These are phyloP conservation scores for Withania somnifera DNA, from an alignment of 305 asterid species.

Conservation along the genomic window DNA sequence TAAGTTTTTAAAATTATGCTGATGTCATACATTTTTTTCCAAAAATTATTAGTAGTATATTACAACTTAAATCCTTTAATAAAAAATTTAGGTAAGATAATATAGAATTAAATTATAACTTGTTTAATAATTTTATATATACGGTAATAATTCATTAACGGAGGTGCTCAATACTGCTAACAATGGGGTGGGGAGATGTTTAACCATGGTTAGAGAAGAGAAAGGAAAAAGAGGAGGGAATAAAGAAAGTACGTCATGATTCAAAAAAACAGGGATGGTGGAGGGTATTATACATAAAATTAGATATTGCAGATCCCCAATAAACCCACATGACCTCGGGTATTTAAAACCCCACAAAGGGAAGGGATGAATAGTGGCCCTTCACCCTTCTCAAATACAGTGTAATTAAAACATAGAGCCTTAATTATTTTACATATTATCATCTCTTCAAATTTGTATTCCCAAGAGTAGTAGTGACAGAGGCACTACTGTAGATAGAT, in stretches of 20 bases:
- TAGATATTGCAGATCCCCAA: conserved; percentile 53
- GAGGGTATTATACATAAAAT: background rate
- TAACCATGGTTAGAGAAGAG: conserved; percentile 1
- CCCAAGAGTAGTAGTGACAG: conserved; percentile 24
- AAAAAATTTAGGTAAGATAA: too few species aligned
- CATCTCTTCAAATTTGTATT: conserved; percentile 26
- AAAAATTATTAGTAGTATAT: too few species aligned
- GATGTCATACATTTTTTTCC: background rate
- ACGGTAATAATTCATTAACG: too few species aligned
- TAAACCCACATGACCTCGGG: conserved; percentile 19
- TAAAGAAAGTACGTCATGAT: background rate
- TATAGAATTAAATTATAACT: too few species aligned
- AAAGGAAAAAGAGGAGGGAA: background rate
- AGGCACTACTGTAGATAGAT: background rate
- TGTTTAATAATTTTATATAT: too few species aligned
- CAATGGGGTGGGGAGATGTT: too few species aligned
- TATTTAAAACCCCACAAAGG: conserved; percentile 14
- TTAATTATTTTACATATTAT: conserved; percentile 32
- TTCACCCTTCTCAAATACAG: background rate
- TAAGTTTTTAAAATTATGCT: background rate
- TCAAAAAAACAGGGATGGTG: background rate
- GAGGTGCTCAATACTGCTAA: too few species aligned
- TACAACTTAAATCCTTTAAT: too few species aligned
- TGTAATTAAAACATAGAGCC: background rate
- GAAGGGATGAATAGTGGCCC: conserved; percentile 2